These are phyloP conservation scores for Candida tibetensis DNA, from an alignment of 805 yeast genomes.

Conservation along the genomic window DNA sequence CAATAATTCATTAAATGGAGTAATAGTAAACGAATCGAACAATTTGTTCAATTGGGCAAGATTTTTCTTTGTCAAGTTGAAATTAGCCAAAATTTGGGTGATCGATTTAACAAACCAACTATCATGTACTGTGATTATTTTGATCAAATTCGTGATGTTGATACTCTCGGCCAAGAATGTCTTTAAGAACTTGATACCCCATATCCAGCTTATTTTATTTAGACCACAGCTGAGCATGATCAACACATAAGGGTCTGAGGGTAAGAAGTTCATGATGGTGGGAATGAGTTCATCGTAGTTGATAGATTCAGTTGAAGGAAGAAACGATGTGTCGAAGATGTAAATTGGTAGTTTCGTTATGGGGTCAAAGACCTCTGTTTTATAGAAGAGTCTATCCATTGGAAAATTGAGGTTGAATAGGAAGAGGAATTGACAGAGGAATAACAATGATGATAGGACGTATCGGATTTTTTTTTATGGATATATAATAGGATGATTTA, in stretches of 20 bases:
- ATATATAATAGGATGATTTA: too few species aligned
- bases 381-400: constrained; percentile 51
- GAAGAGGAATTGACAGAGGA: not conserved
- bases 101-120: constrained; percentile 84
- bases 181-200: constrained; percentile 56
- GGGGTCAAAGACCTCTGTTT: constrained; percentile 64
- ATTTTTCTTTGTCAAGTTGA: constrained; percentile 37
- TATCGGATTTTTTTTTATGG: too few species aligned
- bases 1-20: constrained; percentile 5
- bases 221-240: constrained; percentile 84
- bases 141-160: constrained; percentile 47
- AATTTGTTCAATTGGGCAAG: constrained; percentile 25
- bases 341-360: constrained; percentile 66
- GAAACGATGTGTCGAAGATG: constrained; percentile 77
- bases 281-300: constrained; percentile 53
- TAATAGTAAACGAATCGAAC: constrained; percentile 23
- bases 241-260: constrained; percentile 60
- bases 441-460: not conserved
- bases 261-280: constrained; percentile 54
- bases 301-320: constrained; percentile 56
- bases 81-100: constrained; percentile 66
- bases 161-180: constrained; percentile 56
- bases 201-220: constrained; percentile 61
- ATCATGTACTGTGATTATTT: constrained; percentile 81
- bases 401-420: too few species aligned